Conservation (phyloP, 805 yeast species). For the Candida palmyrensis region DNA sequence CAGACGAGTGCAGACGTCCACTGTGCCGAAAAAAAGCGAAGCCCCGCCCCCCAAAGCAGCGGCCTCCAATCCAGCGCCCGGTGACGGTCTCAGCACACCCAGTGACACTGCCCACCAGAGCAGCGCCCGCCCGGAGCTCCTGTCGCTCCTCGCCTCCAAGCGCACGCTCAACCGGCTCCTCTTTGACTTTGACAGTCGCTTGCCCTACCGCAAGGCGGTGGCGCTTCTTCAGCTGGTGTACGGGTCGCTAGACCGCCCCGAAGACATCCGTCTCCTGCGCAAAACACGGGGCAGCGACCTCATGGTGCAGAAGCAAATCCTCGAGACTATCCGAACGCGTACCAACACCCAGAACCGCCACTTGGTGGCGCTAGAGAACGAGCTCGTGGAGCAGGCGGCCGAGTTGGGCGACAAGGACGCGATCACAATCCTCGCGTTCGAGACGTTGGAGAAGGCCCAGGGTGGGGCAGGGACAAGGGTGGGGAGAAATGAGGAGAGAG, state of each 20-base stretch:
- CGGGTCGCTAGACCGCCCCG: constrained; percentile 38
- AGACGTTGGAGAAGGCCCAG: constrained; percentile 42
- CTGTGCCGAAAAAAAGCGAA: too few species aligned
- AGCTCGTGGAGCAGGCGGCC: constrained; percentile 76
- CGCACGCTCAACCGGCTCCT: constrained; percentile 52
- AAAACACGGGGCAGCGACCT: constrained; percentile 53
- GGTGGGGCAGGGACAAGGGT: constrained; percentile 25
- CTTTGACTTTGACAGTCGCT: constrained; percentile 61
- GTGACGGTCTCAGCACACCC: too few species aligned
- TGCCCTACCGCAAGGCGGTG: constrained; percentile 48
- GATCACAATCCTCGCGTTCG: constrained; percentile 65
- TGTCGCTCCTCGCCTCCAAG: constrained; percentile 48
- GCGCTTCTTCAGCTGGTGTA: constrained; percentile 53
- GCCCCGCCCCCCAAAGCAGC: too few species aligned
- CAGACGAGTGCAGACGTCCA: too few species aligned
- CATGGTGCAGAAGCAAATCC: constrained; percentile 61
- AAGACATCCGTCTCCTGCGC: constrained; percentile 34
- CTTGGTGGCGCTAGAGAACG: constrained; percentile 60
- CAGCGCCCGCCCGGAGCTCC: constrained; percentile 25
- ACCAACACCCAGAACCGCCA: constrained; percentile 56
- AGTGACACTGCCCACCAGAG: too few species aligned
- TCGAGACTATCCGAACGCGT: constrained; percentile 55
- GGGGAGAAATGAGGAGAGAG: constrained; percentile 19
- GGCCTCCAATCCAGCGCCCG: too few species aligned
- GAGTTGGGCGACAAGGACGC: constrained; percentile 82